Percentiles rank a stretch among this genome's conserved stretches.
Evolutionary conservation across 805 yeast genomes (phyloP).

Genomic region (Candida namnaoensis): DNA sequence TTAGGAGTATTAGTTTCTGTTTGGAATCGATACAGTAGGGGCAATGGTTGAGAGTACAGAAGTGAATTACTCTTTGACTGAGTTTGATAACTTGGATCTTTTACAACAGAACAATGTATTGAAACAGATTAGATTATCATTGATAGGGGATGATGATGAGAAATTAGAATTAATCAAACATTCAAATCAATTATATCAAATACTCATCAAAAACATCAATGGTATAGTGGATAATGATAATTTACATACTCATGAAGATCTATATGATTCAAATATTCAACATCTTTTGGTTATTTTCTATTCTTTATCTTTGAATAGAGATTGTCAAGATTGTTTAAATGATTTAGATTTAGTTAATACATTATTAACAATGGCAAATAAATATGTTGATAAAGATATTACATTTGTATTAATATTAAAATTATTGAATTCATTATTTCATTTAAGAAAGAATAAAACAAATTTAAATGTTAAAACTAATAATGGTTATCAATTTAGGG

Average conservation of each 20-base stretch:
- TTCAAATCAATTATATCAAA: not conserved
- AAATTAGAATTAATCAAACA: slow-evolving; percentile 3
- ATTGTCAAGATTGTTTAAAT: not conserved
- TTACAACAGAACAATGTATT: not conserved
- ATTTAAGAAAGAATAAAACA: slow-evolving; percentile 2
- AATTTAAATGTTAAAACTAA: slow-evolving; percentile 1
- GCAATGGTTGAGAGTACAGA: too few species aligned
- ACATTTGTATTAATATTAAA: slow-evolving; percentile 4
- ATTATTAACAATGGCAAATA: slow-evolving; percentile 1
- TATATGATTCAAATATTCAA: slow-evolving; percentile 2
- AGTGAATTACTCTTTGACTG: too few species aligned
- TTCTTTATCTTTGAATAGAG: slow-evolving; percentile 8
- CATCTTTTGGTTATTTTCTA: slow-evolving; percentile 13
- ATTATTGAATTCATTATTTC: slow-evolving; percentile 2
- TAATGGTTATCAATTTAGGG: slow-evolving; percentile 1
- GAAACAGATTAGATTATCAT: slow-evolving; percentile 8
- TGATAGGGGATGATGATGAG: slow-evolving; percentile 16
- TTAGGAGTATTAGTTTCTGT: too few species aligned
- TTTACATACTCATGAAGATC: slow-evolving; percentile 1
- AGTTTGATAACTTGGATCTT: not conserved
- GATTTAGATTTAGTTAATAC: not conserved
- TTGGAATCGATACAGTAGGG: too few species aligned
- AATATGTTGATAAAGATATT: slow-evolving; percentile 1
- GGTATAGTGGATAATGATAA: not conserved
- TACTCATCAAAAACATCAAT: not conserved